Percentiles rank a stretch among this genome's conserved stretches.
phyloP scores from a whole-genome alignment of 2,329 filamentous ascomycete genomes.

The Curvularia spicifera region DNA sequence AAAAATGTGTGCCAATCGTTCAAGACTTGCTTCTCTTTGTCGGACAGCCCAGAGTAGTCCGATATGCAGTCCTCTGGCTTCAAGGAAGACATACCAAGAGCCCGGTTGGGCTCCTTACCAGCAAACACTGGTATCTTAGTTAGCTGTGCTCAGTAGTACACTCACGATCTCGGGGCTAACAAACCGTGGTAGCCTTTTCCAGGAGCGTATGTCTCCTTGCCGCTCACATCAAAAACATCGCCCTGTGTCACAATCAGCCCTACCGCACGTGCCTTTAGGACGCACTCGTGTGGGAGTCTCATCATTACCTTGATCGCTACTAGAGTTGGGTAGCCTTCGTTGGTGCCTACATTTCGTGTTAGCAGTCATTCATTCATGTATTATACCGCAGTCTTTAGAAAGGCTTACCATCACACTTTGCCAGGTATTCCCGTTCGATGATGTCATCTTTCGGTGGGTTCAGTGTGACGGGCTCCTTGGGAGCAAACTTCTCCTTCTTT shows the following conservation, averaged over 20 bases:
- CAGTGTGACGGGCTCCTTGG: constrained; percentile 76
- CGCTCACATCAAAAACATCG: constrained; percentile 90
- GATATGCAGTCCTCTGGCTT: constrained; percentile 81
- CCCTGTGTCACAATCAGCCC: constrained; percentile 62
- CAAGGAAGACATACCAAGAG: constrained; percentile 83
- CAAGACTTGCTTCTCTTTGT: constrained; percentile 83
- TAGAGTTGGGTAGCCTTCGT: constrained; percentile 66
- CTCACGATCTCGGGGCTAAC: constrained; percentile 31
- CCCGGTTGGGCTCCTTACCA: constrained; percentile 93
- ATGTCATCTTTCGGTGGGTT: constrained; percentile 85
- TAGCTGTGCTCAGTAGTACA: constrained; percentile 7
- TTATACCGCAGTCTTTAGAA: neutral
- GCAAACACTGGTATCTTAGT: constrained; percentile 75
- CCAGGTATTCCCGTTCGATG: constrained; percentile 80
- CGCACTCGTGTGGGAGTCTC: neutral
- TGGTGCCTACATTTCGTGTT: constrained; percentile 59
- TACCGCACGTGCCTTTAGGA: neutral
- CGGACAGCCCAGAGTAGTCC: constrained; percentile 81
- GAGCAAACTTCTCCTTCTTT: constrained; percentile 69
- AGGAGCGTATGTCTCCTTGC: constrained; percentile 84
- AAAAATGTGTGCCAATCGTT: constrained; percentile 97
- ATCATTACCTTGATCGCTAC: constrained; percentile 63
- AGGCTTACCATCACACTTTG: constrained; percentile 78
- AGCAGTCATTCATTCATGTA: constrained; percentile 4
- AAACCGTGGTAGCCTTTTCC: constrained; percentile 85